These are phyloP conservation scores for Penicillium pancosmium DNA, from an alignment of 495 filamentous ascomycete species.

Conservation along the genomic window DNA sequence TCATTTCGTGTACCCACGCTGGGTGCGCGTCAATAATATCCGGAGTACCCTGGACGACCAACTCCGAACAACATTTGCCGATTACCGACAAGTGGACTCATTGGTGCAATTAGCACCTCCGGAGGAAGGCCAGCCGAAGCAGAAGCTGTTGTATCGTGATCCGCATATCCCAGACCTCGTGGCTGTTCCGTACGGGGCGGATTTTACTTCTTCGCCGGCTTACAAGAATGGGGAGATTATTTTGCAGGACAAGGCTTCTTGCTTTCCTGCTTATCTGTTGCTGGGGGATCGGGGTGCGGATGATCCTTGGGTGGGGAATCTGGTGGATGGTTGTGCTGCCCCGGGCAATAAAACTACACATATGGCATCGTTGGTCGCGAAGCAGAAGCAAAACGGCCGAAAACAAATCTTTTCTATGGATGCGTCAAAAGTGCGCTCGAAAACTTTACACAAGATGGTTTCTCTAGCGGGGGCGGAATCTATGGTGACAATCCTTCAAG, in stretches of 20 bases:
- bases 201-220: conserved; percentile 68
- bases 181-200: conserved; percentile 67
- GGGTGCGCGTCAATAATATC: conserved; percentile 86
- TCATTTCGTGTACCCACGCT: conserved; percentile 66
- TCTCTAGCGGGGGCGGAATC: conserved; percentile 67
- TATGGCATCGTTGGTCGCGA: conserved; percentile 69
- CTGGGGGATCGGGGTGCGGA: conserved; percentile 51
- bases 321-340: conserved; percentile 89
- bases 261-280: conserved; percentile 83
- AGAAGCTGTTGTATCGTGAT: conserved; percentile 61
- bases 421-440: conserved; percentile 55
- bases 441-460: conserved; percentile 82
- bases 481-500: conserved; percentile 64
- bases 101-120: conserved; percentile 44
- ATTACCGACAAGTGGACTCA: conserved; percentile 51
- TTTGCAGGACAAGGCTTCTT: conserved; percentile 94
- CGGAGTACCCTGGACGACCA: conserved; percentile 70
- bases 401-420: conserved; percentile 47
- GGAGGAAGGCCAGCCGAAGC: conserved; percentile 25
- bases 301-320: conserved; percentile 57
- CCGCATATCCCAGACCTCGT: conserved; percentile 79
- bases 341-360: conserved; percentile 98
- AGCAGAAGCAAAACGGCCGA: conserved; percentile 30
- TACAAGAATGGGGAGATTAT: conserved; percentile 80
- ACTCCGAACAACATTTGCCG: conserved; percentile 66